phyloP scores from a whole-genome alignment of 2,329 filamentous ascomycete species.

The Cladosporium sp. region DNA sequence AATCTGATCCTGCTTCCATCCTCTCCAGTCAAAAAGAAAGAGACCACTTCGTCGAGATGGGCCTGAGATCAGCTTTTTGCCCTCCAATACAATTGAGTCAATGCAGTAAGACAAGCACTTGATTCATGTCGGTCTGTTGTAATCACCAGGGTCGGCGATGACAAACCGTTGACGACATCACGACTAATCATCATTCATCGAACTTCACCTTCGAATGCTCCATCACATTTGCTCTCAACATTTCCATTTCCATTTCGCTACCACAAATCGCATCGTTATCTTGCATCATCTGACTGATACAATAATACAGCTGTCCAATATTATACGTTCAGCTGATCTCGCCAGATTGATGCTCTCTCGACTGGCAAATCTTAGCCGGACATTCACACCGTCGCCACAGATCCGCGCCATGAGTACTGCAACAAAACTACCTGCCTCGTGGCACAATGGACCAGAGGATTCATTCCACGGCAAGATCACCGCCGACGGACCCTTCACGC shows the following conservation, averaged over 20 bases:
- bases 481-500: conserved; percentile 44
- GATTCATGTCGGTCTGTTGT: background rate
- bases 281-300: background rate
- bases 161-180: background rate
- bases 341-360: background rate
- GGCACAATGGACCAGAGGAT: conserved; percentile 36
- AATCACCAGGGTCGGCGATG: background rate
- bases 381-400: background rate
- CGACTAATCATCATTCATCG: background rate
- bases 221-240: background rate
- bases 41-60: too few relatives aligned
- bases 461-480: conserved; percentile 52
- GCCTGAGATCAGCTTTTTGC: too few relatives aligned
- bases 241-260: background rate
- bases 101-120: background rate
- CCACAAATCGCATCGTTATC: background rate
- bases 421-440: conserved; percentile 18
- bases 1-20: too few relatives aligned
- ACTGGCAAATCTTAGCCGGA: background rate
- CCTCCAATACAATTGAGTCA: too few relatives aligned
- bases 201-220: background rate
- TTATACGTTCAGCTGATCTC: background rate
- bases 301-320: background rate
- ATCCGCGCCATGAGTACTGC: conserved; percentile 7
- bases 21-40: too few relatives aligned